Conservation (phyloP, 2,329 filamentous ascomycete genomes). For the Didymosphaeria variabile region DNA sequence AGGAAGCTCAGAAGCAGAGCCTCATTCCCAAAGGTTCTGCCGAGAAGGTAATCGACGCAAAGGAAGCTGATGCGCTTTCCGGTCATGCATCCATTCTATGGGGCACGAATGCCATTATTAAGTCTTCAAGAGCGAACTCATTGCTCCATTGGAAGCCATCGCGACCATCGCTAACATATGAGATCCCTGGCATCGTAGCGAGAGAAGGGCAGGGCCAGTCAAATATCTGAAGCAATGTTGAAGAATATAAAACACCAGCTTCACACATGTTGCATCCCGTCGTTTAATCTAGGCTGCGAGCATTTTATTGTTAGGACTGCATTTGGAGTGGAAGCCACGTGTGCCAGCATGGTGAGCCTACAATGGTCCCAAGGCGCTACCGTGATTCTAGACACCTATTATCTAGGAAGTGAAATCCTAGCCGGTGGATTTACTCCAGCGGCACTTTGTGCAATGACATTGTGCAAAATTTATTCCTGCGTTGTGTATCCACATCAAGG, state of each 20-base stretch:
- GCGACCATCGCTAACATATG: slow-evolving; percentile 18
- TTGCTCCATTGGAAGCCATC: slow-evolving; percentile 24
- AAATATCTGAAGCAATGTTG: background rate
- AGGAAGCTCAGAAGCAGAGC: slow-evolving; percentile 26
- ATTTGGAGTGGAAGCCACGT: too few species aligned
- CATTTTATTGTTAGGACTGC: background rate
- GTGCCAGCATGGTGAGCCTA: too few species aligned
- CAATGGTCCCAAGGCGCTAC: too few species aligned
- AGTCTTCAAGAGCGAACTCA: slow-evolving; percentile 22
- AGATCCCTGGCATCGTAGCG: slow-evolving; percentile 18
- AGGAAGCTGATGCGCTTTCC: slow-evolving; percentile 26
- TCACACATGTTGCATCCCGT: background rate
- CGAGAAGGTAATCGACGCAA: slow-evolving; percentile 25
- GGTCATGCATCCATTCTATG: slow-evolving; percentile 28
- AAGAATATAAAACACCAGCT: background rate
- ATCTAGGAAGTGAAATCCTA: too few species aligned
- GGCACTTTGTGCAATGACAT: too few species aligned
- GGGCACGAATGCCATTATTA: slow-evolving; percentile 29
- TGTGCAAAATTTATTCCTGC: too few species aligned
- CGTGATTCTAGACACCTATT: too few species aligned
- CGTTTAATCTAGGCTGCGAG: too few species aligned
- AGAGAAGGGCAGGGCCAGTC: slow-evolving; percentile 12
- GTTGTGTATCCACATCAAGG: too few species aligned
- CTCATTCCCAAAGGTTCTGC: slow-evolving; percentile 19
- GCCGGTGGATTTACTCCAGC: too few species aligned